A percentile compares a stretch with the other conserved stretches of the same genome.
Evolutionary conservation across 2,329 filamentous ascomycete species (phyloP).

Genomic region (Aspergillus clavatus): DNA sequence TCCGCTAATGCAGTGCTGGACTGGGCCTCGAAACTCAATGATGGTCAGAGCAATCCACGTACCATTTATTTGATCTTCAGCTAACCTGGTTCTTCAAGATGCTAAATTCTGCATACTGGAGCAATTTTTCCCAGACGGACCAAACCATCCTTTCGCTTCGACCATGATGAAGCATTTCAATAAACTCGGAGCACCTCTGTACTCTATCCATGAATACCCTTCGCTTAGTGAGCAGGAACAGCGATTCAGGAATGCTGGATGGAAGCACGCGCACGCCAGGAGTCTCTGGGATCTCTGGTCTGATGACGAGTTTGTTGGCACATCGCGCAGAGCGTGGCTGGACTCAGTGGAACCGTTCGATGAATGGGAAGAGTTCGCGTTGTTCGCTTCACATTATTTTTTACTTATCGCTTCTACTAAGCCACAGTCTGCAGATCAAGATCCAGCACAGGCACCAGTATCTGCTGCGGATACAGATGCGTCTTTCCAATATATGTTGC

Average conservation of each 20-base stretch:
- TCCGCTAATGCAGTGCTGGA: slow-evolving; percentile 68
- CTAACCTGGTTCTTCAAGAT: slow-evolving; percentile 29
- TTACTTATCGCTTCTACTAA: slow-evolving; percentile 60
- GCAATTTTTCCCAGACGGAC: slow-evolving; percentile 75
- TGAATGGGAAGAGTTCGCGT: slow-evolving; percentile 90
- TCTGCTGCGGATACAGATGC: neutral
- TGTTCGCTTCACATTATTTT: slow-evolving; percentile 82
- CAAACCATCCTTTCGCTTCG: slow-evolving; percentile 73
- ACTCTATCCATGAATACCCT: slow-evolving; percentile 67
- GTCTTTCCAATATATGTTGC: slow-evolving; percentile 16
- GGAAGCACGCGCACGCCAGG: slow-evolving; percentile 57
- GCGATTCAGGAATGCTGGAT: slow-evolving; percentile 67
- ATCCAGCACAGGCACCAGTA: neutral
- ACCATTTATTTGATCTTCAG: neutral
- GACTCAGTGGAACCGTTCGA: slow-evolving; percentile 80
- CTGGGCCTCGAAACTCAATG: slow-evolving; percentile 68
- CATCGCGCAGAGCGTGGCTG: slow-evolving; percentile 56
- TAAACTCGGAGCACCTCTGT: slow-evolving; percentile 73
- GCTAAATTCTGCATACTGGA: slow-evolving; percentile 83
- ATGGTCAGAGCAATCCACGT: slow-evolving; percentile 51
- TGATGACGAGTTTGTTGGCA: slow-evolving; percentile 59
- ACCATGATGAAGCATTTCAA: slow-evolving; percentile 83
- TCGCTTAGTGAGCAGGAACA: slow-evolving; percentile 59
- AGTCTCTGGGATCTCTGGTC: slow-evolving; percentile 83
- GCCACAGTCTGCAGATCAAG: neutral